Evolutionary conservation across 2,329 filamentous ascomycete species (phyloP), one percentile per base, ranked within the genome.

Genomic region (Sarocladium strictum): DNA sequence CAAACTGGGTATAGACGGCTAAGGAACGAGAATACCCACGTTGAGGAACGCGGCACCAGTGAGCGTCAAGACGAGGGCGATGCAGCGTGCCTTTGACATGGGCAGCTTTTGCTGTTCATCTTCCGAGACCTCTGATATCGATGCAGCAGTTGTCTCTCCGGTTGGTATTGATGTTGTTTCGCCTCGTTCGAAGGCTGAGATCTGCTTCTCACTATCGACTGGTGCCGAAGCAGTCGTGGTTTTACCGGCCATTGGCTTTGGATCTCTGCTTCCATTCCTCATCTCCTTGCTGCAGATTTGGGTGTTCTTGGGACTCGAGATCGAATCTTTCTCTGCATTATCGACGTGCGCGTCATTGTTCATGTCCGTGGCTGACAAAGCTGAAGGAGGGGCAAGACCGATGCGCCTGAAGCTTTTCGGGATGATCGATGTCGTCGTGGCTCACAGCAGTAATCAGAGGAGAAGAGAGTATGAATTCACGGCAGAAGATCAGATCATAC

Each of bases 31-130:
- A 6, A 41, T 38, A 59, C 64, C 61, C 62, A 78, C 79, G 57
- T 83, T 83, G 58, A 80, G 67, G 60, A 83, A 83, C 10, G 75
- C 76, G 10, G 80, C 80, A 3, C 79, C 79, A 0, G 78, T 76
- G 5, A 81, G 69, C 0, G 79, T 82, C 1, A 72, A 72, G 3
- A 82, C 80, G 11, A 83, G 69, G 3, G 76, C 78, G 43, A 83
- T 77, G 57, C 76, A 76, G 23, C 75, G 70, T n/a, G 70, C 74
- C 60, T 73, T 80, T 21, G 79, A 80, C 38, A 78, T 64, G 3
- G 68, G 67, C 12, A 74, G 58, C 15, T 58, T 60, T 10, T 55
- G 49, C 24, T 63, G 55, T 19, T 64, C 62, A 23, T 64, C 62
- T 11, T 58, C 60, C 4, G 61, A 54, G 2, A 58, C 60, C 19